These are phyloP conservation scores for Pleurotus platypus DNA, from an alignment of 768 basidiomycete species.

Conservation along the genomic window DNA sequence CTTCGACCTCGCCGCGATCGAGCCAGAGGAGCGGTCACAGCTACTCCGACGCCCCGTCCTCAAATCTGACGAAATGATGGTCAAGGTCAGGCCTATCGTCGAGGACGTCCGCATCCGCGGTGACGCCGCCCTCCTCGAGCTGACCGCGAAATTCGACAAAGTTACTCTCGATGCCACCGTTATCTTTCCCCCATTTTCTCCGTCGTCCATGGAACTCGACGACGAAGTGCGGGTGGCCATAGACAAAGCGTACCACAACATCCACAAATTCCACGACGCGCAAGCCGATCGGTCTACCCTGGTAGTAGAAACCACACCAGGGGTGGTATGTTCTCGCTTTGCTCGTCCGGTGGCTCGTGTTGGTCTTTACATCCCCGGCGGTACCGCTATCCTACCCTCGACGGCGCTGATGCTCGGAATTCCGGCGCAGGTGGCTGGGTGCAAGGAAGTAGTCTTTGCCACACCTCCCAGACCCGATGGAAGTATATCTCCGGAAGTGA, in stretches of 20 bases:
- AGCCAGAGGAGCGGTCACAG: constrained; percentile 51
- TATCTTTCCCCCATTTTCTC: constrained; percentile 74
- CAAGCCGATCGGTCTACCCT: constrained; percentile 68
- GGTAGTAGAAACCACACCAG: constrained; percentile 95
- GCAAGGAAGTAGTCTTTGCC: constrained; percentile 87
- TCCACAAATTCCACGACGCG: constrained; percentile 87
- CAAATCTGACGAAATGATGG: constrained; percentile 84
- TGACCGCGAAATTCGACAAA: constrained; percentile 93
- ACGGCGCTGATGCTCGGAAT: constrained; percentile 98
- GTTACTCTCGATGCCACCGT: constrained; percentile 66
- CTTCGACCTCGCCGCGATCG: constrained; percentile 48
- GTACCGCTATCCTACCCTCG: constrained; percentile 92
- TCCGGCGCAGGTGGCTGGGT: constrained; percentile 96
- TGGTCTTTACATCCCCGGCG: constrained; percentile 95
- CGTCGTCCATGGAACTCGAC: constrained; percentile 58
- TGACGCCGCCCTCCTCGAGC: constrained; percentile 80
- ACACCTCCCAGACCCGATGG: constrained; percentile 96
- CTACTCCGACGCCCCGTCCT: constrained; percentile 89
- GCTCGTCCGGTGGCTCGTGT: constrained; percentile 94
- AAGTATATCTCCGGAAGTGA: constrained; percentile 91
- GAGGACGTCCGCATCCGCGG: constrained; percentile 80
- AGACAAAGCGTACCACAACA: constrained; percentile 87
- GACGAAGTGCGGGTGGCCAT: constrained; percentile 75
- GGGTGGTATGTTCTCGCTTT: constrained; percentile 93
- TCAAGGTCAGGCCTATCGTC: constrained; percentile 92